Evolutionary conservation across 2,329 filamentous ascomycete genomes (phyloP), one percentile per base, ranked within the genome.

Genomic region (Penicillium sp.): DNA sequence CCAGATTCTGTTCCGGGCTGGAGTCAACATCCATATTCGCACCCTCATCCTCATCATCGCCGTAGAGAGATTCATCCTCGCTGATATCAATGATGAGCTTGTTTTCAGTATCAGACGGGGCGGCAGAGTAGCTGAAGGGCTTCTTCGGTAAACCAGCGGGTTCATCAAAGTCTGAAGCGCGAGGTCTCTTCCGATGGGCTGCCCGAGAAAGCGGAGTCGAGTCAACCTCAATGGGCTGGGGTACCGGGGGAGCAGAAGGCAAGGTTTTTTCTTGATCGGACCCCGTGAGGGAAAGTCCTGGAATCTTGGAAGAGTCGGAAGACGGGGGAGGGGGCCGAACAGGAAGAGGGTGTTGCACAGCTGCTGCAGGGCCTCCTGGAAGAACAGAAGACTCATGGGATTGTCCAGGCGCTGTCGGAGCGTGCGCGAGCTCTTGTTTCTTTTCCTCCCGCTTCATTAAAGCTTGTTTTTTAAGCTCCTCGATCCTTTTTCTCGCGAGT

Each of bases 31-130:
- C 65, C 69, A 71, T 70, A n/a, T 52, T 43, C 18, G 66, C 61
- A 10, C 58, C 61, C 26, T 69, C 67, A 29, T 71, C 61, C 26
- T 69, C 67, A 29, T 71, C 67, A 48, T 72, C 67, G 4, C 63
- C 69, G 45, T 74, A 71, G 8, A 71, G 51, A 8, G 69, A 78
- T 54, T 88, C 86, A 60, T 87, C 85, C 24, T 96, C 92, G 67
- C 91, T 96, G 34, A 95, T 87, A 60, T 95, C 85, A 62, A 96
- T 96, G 34, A 96, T 83, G 48, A 96, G 83, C 2, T 82, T 82
- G 46, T 86, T 80, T 21, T 87, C 80, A 48, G 82, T 77, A 21
- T 56, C 51, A 3, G 28, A 40, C n/a, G 51, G 47, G 21, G 45
- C 58, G 3, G 48, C 78, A 43, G 78, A 79, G 40, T 87, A 83